These are phyloP conservation scores for Coix lacrymajobi DNA, from an alignment of 176 grass and related monocot species.

Conservation along the genomic window DNA sequence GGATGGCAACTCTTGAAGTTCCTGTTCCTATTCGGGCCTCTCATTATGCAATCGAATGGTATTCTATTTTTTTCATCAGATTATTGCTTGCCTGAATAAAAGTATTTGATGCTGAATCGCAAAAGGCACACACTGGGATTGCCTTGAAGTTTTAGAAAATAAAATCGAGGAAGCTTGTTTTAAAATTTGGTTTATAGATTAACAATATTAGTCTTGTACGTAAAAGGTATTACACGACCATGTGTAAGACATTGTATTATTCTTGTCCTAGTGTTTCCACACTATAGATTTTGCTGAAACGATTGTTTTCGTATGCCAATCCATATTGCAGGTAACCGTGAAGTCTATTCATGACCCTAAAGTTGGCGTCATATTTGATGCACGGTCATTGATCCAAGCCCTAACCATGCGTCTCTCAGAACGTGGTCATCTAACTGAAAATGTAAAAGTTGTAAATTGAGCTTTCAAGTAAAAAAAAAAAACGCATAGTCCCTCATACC, in stretches of 20 bases:
- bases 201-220: not conserved
- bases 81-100: slow-evolving; percentile 12
- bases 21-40: not conserved
- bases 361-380: slow-evolving; percentile 61
- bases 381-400: slow-evolving; percentile 62
- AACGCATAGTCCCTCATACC: not conserved
- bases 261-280: not conserved
- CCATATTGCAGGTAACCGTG: slow-evolving; percentile 50
- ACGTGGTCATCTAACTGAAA: slow-evolving; percentile 34
- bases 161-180: not conserved
- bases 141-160: not conserved
- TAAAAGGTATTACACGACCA: not conserved
- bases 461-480: not conserved
- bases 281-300: not conserved
- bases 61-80: not conserved
- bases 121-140: not conserved
- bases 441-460: slow-evolving; percentile 32
- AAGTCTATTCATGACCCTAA: slow-evolving; percentile 47
- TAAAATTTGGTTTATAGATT: not conserved
- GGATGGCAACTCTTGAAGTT: not conserved
- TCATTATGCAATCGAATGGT: not conserved
- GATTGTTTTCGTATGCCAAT: slow-evolving; percentile 1
- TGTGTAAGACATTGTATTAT: not conserved
- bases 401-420: slow-evolving; percentile 29
- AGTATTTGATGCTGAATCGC: not conserved